Evolutionary conservation across 2,329 filamentous ascomycete genomes (phyloP).

Genomic region (Huntiella moniliformis): DNA sequence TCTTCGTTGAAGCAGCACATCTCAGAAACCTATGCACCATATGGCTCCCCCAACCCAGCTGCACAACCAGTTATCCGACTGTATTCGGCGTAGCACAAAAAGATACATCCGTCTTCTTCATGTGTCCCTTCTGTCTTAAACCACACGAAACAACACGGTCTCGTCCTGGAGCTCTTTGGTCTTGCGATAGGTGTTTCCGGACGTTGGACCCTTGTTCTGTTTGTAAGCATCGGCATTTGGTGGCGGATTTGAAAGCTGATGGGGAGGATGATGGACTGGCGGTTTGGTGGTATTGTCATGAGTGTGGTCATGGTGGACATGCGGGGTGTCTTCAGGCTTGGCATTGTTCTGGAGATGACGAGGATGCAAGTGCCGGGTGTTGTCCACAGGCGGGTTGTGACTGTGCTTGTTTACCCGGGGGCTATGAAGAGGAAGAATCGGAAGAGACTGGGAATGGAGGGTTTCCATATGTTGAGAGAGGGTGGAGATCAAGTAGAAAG

Average conservation of each 20-base stretch:
- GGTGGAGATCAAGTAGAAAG: neutral
- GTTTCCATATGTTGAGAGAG: neutral
- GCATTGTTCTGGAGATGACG: slow-evolving; percentile 22
- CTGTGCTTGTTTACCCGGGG: slow-evolving; percentile 40
- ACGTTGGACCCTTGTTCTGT: slow-evolving; percentile 39
- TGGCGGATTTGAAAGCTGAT: slow-evolving; percentile 18
- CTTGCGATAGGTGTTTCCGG: slow-evolving; percentile 35
- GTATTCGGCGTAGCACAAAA: slow-evolving; percentile 37
- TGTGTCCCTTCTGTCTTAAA: slow-evolving; percentile 37
- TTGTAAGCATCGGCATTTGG: slow-evolving; percentile 33
- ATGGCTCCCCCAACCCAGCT: slow-evolving; percentile 35
- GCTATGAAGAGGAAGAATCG: too few relatives aligned
- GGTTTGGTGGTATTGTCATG: slow-evolving; percentile 45
- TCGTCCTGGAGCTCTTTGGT: slow-evolving; percentile 29
- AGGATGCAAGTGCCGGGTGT: slow-evolving; percentile 26
- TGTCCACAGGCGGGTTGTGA: slow-evolving; percentile 48
- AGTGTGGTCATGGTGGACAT: slow-evolving; percentile 44
- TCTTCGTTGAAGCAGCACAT: slow-evolving; percentile 41
- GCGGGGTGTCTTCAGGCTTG: slow-evolving; percentile 39
- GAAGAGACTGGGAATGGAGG: too few relatives aligned
- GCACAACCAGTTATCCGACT: slow-evolving; percentile 35
- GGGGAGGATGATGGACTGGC: slow-evolving; percentile 18
- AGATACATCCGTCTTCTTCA: slow-evolving; percentile 32
- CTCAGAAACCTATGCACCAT: slow-evolving; percentile 40
- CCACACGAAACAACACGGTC: slow-evolving; percentile 32